These are phyloP conservation scores for Paspalum vaginatum DNA, from an alignment of 176 grass and related monocot species.

Conservation along the genomic window DNA sequence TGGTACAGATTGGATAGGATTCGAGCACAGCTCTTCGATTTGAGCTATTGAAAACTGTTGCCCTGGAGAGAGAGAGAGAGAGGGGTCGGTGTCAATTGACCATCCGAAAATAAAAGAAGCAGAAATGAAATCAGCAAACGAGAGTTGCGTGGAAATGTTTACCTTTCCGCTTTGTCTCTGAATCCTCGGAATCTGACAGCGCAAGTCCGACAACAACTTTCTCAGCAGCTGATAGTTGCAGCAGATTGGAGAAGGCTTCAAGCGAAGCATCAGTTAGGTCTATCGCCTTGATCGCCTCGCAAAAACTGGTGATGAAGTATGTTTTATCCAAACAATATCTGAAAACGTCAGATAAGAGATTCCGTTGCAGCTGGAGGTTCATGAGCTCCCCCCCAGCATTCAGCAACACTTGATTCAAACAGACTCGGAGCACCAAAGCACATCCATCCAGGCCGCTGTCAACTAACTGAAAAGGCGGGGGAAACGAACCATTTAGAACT, in stretches of 20 bases:
- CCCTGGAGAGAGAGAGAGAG: conserved; percentile 48
- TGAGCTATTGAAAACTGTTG: conserved; percentile 74
- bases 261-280: conserved; percentile 54
- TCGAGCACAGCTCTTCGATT: conserved; percentile 67
- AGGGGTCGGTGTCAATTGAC: background rate
- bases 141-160: conserved; percentile 23
- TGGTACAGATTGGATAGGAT: conserved; percentile 49
- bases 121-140: background rate
- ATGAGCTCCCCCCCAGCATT: conserved; percentile 46
- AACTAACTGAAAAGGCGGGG: conserved; percentile 52
- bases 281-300: conserved; percentile 49
- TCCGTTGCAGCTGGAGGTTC: conserved; percentile 42
- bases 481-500: background rate
- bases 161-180: conserved; percentile 66
- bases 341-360: conserved; percentile 56
- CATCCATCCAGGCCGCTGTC: conserved; percentile 64
- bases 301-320: conserved; percentile 62
- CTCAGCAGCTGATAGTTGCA: conserved; percentile 64
- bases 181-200: conserved; percentile 71
- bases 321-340: conserved; percentile 74
- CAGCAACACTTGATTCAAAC: conserved; percentile 60
- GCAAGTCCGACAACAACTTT: conserved; percentile 68
- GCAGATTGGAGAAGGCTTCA: conserved; percentile 55
- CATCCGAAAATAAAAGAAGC: conserved; percentile 31
- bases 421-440: conserved; percentile 59